Percentiles rank a stretch among this genome's conserved stretches.
Conservation (phyloP, 2,329 filamentous ascomycete genomes). For the Trichoderma guizhouense region DNA sequence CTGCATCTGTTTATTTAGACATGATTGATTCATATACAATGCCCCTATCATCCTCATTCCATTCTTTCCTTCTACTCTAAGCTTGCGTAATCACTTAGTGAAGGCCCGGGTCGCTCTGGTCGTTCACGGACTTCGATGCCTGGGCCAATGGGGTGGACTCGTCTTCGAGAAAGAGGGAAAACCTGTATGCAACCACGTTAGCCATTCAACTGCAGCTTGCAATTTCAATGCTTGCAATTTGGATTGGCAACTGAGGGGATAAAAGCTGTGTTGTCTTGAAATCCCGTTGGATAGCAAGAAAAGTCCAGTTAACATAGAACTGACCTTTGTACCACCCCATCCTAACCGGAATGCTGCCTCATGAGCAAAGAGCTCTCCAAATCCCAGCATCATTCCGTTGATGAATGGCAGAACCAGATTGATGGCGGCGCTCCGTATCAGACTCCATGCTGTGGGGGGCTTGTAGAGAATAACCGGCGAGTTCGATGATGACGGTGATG, state of each 20-base stretch:
- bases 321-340: constrained; percentile 89
- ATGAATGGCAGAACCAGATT: constrained; percentile 94
- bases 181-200: constrained; percentile 38
- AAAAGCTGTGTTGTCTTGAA: neutral
- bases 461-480: constrained; percentile 80
- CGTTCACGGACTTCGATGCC: constrained; percentile 77
- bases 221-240: neutral
- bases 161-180: constrained; percentile 58
- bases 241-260: neutral
- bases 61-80: constrained; percentile 52
- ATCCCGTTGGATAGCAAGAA: neutral
- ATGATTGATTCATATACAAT: constrained; percentile 9
- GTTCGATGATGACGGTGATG: constrained; percentile 59
- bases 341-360: constrained; percentile 90
- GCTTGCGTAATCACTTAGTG: constrained; percentile 63
- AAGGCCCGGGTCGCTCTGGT: constrained; percentile 53
- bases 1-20: constrained; percentile 4
- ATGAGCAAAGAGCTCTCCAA: constrained; percentile 94
- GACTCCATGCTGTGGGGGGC: constrained; percentile 80
- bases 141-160: constrained; percentile 67
- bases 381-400: constrained; percentile 97
- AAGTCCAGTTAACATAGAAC: neutral
- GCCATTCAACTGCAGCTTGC: neutral
- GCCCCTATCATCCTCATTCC: neutral
- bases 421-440: constrained; percentile 86